These are phyloP conservation scores for Pseudogymnoascus sp. DNA, from an alignment of 2,329 filamentous ascomycete species.

Conservation along the genomic window DNA sequence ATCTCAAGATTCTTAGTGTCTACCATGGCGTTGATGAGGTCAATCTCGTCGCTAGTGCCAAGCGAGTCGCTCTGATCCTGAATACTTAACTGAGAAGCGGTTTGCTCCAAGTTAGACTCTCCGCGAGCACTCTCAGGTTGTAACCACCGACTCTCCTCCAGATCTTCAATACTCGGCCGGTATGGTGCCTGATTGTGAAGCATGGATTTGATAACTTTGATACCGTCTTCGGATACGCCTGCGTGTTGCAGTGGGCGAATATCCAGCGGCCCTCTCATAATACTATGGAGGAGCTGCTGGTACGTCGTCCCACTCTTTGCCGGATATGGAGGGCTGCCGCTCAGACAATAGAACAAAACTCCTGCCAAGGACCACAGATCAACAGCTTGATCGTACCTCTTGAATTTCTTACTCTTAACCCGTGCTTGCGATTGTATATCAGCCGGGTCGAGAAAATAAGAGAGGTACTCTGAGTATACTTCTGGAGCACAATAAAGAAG, in stretches of 20 bases:
- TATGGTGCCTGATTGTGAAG: constrained; percentile 69
- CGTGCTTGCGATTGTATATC: constrained; percentile 34
- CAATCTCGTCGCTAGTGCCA: constrained; percentile 18
- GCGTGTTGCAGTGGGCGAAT: constrained; percentile 50
- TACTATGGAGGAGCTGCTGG: constrained; percentile 70
- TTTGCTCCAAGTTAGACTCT: constrained; percentile 20
- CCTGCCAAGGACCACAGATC: constrained; percentile 96
- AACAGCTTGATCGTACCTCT: constrained; percentile 81
- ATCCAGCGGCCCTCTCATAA: constrained; percentile 73
- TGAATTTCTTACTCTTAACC: constrained; percentile 27
- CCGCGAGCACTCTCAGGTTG: constrained; percentile 15
- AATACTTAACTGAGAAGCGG: constrained; percentile 27
- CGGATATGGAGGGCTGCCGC: constrained; percentile 69
- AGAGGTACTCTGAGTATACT: constrained; percentile 69
- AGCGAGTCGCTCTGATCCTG: constrained; percentile 13
- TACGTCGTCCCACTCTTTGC: constrained; percentile 69
- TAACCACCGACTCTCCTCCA: constrained; percentile 72
- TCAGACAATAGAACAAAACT: constrained; percentile 82
- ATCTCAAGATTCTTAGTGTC: constrained; percentile 19
- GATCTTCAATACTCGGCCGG: constrained; percentile 64
- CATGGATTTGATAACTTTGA: constrained; percentile 71
- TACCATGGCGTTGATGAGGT: constrained; percentile 6
- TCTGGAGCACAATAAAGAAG: constrained; percentile 93
- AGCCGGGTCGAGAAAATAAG: constrained; percentile 60
- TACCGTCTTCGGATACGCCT: constrained; percentile 55